Evolutionary conservation across 73 alveolate species (phyloP).

Genomic region (Vitrella brassicaformis): DNA sequence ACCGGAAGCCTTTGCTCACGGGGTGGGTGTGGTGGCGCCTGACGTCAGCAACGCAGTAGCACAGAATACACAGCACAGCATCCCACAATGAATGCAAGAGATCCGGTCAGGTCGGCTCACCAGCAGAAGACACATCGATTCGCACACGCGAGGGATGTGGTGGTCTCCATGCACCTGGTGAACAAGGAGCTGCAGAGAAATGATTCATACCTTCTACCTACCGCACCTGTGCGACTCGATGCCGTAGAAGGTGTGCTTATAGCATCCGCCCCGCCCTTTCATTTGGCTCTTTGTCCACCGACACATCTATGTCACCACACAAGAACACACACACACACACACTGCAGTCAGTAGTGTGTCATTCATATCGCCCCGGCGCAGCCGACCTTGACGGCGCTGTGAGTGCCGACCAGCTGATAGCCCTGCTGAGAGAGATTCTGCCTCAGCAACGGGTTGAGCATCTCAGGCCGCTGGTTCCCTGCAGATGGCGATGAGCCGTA

Average conservation of each 20-base stretch:
- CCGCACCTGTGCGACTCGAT: constrained; percentile 28
- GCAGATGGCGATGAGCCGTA: too few species aligned
- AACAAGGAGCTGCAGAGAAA: constrained; percentile 21
- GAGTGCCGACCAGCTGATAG: constrained; percentile 30
- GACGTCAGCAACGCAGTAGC: too few species aligned
- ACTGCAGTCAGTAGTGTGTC: too few species aligned
- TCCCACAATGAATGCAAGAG: too few species aligned
- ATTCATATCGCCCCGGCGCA: too few species aligned
- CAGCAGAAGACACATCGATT: constrained; percentile 38
- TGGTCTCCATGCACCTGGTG: constrained; percentile 28
- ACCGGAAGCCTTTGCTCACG: not conserved
- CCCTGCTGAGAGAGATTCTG: too few species aligned
- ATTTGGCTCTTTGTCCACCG: constrained; percentile 23
- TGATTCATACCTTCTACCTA: constrained; percentile 27
- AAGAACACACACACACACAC: too few species aligned
- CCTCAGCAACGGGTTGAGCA: too few species aligned
- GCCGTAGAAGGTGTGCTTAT: constrained; percentile 38
- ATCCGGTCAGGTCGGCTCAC: too few species aligned
- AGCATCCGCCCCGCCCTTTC: constrained; percentile 31
- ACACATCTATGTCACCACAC: not conserved
- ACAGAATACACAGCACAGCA: too few species aligned
- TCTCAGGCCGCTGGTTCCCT: too few species aligned
- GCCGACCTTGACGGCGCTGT: constrained; percentile 31
- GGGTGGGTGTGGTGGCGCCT: not conserved
- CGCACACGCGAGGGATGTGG: constrained; percentile 36